Evolutionary conservation across 805 yeast species (phyloP), one percentile per base, ranked within the genome.

Genomic region (Candida sphagnicola): DNA sequence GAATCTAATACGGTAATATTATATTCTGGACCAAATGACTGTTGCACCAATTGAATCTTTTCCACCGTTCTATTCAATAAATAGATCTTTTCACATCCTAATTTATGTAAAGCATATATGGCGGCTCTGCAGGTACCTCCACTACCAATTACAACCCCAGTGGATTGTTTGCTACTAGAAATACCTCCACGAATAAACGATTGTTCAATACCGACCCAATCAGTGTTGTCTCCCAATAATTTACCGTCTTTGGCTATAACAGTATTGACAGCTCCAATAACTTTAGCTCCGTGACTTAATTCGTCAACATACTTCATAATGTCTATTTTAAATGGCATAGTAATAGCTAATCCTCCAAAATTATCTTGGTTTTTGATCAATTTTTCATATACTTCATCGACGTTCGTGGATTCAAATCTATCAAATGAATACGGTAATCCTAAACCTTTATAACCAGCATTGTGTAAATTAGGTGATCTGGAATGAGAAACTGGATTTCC

Each of bases 91-190:
- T 65, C 50, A 59, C 95, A 87, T 2, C 96, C 96, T 68, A 91
- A 65, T 44, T 77, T 54, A 54, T 79, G 76, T 47, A 93, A 71
- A 1, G 99, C 97, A 59, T 77, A 89, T 12, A 86, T 78, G 0
- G 97, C 98, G 30, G 99, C 96, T 53, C 96, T 76, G 1, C 96
- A 82, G 18, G 99, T 90, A 31, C 99, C 99, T 30, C 99, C 99
- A 15, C 96, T 96, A 37, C 99, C 99, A 47, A 93, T 70, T 32
- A 93, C 84, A 42, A 90, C 65, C 23, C 96, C 97, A 41, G 74
- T 65, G 10, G 72, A 66, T 12, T 50, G 42, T 21, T 53, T 51
- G 42, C 50, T 54, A 16, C 56, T 58, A 29, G 81, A 77, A 30
- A 79, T 80, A 28, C 95, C 95, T 41, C 72, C 70, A 43, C 73